These are phyloP conservation scores for Solanum hybrid DNA, from an alignment of 305 asterid species.

Conservation along the genomic window DNA sequence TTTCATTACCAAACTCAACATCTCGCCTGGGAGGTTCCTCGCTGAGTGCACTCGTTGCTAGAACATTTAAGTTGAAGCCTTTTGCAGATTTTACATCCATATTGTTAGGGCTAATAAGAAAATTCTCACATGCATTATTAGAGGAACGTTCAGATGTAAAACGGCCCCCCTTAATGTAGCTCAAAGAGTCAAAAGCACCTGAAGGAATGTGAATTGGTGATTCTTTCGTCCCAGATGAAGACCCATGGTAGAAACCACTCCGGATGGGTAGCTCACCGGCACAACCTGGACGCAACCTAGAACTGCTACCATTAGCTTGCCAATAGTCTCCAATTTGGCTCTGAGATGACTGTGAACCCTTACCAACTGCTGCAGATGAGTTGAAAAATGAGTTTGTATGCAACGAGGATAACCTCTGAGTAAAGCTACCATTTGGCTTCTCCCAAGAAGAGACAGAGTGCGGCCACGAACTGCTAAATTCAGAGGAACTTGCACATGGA, in stretches of 20 bases:
- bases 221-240: conserved; percentile 48
- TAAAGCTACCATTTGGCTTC: conserved; percentile 37
- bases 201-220: conserved; percentile 22
- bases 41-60: conserved; percentile 21
- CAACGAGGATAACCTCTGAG: conserved; percentile 37
- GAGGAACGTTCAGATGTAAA: conserved; percentile 18
- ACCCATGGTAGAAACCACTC: conserved; percentile 49
- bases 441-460: conserved; percentile 48
- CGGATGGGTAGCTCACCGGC: conserved; percentile 19
- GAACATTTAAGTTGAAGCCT: conserved; percentile 58
- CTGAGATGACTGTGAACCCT: conserved; percentile 27
- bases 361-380: conserved; percentile 27
- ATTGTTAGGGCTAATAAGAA: conserved; percentile 16
- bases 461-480: conserved; percentile 36
- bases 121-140: conserved; percentile 30
- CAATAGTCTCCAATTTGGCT: conserved; percentile 40
- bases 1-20: conserved; percentile 29
- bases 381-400: conserved; percentile 32
- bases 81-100: conserved; percentile 28
- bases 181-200: conserved; percentile 23
- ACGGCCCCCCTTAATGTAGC: conserved; percentile 22
- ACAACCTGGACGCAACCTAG: conserved; percentile 23
- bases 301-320: conserved; percentile 12
- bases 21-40: conserved; percentile 29
- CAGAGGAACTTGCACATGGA: conserved; percentile 35